Evolutionary conservation across 305 asterid genomes (phyloP).

Genomic region (Solanum hybrid): DNA sequence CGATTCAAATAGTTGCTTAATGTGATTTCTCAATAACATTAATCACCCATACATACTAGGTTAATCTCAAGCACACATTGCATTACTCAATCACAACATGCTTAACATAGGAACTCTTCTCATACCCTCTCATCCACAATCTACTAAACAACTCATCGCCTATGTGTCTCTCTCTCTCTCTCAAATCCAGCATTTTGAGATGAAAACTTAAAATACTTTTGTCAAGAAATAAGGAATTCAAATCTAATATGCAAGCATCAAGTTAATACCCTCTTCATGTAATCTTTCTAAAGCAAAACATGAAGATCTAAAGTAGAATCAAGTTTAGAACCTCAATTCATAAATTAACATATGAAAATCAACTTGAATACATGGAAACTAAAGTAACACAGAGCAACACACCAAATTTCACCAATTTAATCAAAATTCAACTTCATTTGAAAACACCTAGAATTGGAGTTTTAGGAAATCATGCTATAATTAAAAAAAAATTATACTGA

Average conservation of each 20-base stretch:
- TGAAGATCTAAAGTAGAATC: neutral
- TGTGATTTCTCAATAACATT: neutral
- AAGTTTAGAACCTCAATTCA: neutral
- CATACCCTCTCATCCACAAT: neutral
- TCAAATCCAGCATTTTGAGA: neutral
- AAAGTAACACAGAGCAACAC: neutral
- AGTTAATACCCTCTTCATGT: neutral
- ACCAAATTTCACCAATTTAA: neutral
- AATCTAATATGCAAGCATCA: neutral
- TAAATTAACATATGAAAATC: neutral
- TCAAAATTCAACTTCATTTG: neutral
- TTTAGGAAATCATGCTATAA: neutral
- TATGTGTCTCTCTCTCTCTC: neutral
- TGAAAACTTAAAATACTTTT: neutral
- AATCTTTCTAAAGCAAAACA: neutral
- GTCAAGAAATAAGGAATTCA: neutral
- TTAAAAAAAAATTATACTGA: too few species aligned
- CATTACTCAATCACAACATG: neutral
- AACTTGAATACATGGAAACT: neutral
- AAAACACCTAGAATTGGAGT: neutral
- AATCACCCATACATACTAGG: neutral
- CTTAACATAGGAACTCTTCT: neutral
- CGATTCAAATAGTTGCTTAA: neutral
- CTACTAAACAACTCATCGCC: neutral
- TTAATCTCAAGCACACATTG: neutral